These are phyloP conservation scores for Boletus eberwhitei DNA, from an alignment of 768 basidiomycete species.

Conservation along the genomic window DNA sequence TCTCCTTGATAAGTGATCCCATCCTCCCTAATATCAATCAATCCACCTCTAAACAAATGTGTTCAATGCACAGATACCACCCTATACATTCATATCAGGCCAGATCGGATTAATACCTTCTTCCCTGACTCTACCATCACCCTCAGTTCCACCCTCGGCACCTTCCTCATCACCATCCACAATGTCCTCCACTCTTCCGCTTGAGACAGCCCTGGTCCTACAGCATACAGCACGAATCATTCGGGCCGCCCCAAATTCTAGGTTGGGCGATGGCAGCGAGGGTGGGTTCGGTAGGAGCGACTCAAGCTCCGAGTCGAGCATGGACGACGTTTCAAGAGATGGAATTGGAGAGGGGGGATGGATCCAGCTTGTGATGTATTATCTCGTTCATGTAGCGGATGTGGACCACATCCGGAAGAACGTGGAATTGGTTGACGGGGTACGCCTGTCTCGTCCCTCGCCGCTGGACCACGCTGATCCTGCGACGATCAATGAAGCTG, in stretches of 20 bases:
- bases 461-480: neutral
- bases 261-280: conserved; percentile 30
- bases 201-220: conserved; percentile 69
- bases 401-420: conserved; percentile 41
- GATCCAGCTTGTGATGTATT: conserved; percentile 66
- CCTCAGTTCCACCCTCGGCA: conserved; percentile 18
- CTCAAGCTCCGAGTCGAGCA: conserved; percentile 3
- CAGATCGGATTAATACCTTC: conserved; percentile 90
- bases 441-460: conserved; percentile 7
- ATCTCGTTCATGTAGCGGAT: conserved; percentile 50
- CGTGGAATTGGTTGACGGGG: conserved; percentile 26
- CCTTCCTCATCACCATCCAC: conserved; percentile 49
- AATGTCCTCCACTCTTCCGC: conserved; percentile 43
- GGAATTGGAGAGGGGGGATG: conserved; percentile 41
- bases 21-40: neutral
- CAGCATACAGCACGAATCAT: conserved; percentile 79
- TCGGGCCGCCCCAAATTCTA: conserved; percentile 48
- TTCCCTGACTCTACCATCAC: conserved; percentile 65
- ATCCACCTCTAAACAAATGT: neutral
- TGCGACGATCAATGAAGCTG: conserved; percentile 5
- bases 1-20: neutral
- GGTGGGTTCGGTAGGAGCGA: conserved; percentile 27
- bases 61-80: conserved; percentile 50
- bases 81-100: conserved; percentile 85
- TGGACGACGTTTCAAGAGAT: conserved; percentile 33